Evolutionary conservation across 2,329 filamentous ascomycete species (phyloP).

Genomic region (Stachybotrys chartarum): DNA sequence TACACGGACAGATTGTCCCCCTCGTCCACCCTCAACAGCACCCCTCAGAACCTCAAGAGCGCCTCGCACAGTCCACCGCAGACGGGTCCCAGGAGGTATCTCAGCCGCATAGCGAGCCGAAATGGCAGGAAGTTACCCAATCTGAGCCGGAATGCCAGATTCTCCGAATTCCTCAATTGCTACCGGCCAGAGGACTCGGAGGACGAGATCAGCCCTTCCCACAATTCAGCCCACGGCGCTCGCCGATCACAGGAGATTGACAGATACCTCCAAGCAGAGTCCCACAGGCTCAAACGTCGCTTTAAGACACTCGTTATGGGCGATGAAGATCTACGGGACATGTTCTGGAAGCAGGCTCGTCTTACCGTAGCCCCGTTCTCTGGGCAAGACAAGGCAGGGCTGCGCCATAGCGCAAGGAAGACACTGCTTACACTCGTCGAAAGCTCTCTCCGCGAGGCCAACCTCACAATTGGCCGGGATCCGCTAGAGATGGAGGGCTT

Average conservation of each 20-base stretch:
- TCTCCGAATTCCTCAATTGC: background rate
- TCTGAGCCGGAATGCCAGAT: background rate
- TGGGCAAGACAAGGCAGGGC: background rate
- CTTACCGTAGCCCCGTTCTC: background rate
- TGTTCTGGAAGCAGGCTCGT: background rate
- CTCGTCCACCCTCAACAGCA: background rate
- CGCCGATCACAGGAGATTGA: background rate
- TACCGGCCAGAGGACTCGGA: background rate
- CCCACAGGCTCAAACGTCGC: background rate
- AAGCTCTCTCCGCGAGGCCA: background rate
- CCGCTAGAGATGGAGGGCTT: background rate
- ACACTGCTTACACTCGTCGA: background rate
- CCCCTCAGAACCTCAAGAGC: background rate
- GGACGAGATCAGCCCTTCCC: background rate
- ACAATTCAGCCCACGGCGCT: background rate
- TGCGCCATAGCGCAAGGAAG: background rate
- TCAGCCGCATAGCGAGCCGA: background rate
- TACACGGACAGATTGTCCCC: background rate
- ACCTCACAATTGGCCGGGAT: background rate
- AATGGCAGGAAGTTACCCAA: background rate
- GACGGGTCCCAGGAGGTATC: background rate
- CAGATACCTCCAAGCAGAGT: background rate
- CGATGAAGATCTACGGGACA: background rate
- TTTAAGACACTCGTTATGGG: background rate
- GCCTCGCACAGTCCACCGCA: background rate